Conservation (phyloP, 441 rosid species). For the Arabidopsis hybrid region DNA sequence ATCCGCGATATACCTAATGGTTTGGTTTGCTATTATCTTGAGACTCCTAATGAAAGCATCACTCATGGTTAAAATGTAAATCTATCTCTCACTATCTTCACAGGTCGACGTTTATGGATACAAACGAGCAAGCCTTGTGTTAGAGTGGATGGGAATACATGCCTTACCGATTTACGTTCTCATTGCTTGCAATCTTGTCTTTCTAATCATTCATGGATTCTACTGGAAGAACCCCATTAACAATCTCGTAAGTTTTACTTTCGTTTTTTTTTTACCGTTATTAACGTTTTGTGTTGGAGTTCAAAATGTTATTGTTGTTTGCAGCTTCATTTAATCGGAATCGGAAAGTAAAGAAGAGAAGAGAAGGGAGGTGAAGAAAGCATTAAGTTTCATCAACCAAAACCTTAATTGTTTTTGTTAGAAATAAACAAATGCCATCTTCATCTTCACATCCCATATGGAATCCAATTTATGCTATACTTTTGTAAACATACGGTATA, state of each 20-base stretch:
- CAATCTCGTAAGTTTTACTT: constrained; percentile 60
- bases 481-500: no score
- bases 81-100: neutral
- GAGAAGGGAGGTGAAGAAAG: constrained; percentile 4
- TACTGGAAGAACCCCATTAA: constrained; percentile 77
- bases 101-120: constrained; percentile 77
- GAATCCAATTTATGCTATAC: neutral
- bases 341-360: constrained; percentile 37
- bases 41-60: neutral
- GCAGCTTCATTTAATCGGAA: constrained; percentile 42
- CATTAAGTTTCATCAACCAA: neutral
- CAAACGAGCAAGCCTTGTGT: constrained; percentile 49
- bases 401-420: neutral
- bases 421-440: constrained; percentile 4
- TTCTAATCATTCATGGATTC: constrained; percentile 74
- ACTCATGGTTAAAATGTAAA: constrained; percentile 16
- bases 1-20: constrained; percentile 73
- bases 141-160: constrained; percentile 89
- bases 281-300: neutral
- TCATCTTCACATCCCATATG: neutral
- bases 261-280: neutral
- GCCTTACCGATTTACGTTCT: constrained; percentile 69
- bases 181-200: constrained; percentile 70
- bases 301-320: neutral
- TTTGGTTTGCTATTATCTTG: constrained; percentile 36